Evolutionary conservation across 129 eudicot genomes (phyloP).

Genomic region (Logfia minima): DNA sequence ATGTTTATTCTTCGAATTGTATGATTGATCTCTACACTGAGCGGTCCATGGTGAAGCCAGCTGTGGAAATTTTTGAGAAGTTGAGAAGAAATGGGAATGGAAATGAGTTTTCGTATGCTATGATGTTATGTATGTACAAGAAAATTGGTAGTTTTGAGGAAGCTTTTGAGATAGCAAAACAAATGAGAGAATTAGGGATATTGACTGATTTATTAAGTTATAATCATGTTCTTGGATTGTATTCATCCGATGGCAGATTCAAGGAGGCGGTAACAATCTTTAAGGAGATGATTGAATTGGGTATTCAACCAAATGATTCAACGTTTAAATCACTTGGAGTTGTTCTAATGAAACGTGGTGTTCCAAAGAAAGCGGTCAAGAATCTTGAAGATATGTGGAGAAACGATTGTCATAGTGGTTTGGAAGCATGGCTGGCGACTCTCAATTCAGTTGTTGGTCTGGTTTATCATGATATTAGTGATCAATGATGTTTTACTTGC

Average conservation of each 20-base stretch:
- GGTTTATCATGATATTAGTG: constrained; percentile 47
- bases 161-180: constrained; percentile 56
- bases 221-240: constrained; percentile 71
- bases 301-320: constrained; percentile 62
- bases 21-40: constrained; percentile 80
- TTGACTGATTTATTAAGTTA: constrained; percentile 71
- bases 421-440: constrained; percentile 55
- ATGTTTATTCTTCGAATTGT: constrained; percentile 72
- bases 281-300: constrained; percentile 61
- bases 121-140: constrained; percentile 93
- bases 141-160: constrained; percentile 63
- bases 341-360: constrained; percentile 71
- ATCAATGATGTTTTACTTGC: constrained; percentile 11
- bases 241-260: constrained; percentile 68
- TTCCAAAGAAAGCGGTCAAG: constrained; percentile 54
- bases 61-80: constrained; percentile 62
- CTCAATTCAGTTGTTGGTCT: constrained; percentile 73
- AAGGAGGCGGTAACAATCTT: constrained; percentile 67
- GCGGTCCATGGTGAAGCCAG: constrained; percentile 65
- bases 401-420: constrained; percentile 48
- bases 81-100: constrained; percentile 52
- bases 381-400: constrained; percentile 66
- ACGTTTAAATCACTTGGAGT: constrained; percentile 59
- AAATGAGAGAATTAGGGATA: constrained; percentile 76
- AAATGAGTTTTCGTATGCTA: constrained; percentile 86